A percentile compares a stretch with the other conserved stretches of the same genome.
phyloP scores from a whole-genome alignment of 495 filamentous ascomycete species.

The Talaromyces thailandensis region DNA sequence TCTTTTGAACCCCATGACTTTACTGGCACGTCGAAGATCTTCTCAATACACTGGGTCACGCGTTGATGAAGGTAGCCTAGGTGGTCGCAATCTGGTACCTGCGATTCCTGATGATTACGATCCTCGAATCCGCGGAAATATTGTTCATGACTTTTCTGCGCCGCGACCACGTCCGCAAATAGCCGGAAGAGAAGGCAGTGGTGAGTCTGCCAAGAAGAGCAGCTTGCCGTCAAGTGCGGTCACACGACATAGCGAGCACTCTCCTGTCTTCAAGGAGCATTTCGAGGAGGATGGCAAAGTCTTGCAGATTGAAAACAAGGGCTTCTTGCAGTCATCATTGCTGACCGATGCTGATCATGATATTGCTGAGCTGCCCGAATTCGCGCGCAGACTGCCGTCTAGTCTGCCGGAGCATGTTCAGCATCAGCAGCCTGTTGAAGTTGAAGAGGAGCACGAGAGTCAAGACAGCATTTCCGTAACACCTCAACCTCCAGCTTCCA shows the following conservation, averaged over 20 bases:
- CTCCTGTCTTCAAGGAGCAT: conserved; percentile 58
- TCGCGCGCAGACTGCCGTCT: conserved; percentile 42
- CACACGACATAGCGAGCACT: conserved; percentile 39
- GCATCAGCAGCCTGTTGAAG: conserved; percentile 3
- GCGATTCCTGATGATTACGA: conserved; percentile 67
- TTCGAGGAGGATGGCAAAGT: conserved; percentile 52
- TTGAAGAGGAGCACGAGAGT: not conserved
- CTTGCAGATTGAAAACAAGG: conserved; percentile 41
- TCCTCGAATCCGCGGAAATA: conserved; percentile 73
- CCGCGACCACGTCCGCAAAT: conserved; percentile 52
- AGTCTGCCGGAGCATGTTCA: conserved; percentile 21
- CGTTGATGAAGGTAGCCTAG: conserved; percentile 38
- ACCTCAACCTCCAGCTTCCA: not conserved
- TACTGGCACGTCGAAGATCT: conserved; percentile 50
- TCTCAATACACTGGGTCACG: conserved; percentile 34
- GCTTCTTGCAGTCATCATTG: conserved; percentile 35
- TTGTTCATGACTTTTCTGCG: conserved; percentile 85
- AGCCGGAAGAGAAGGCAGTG: conserved; percentile 8
- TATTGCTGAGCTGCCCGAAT: conserved; percentile 33
- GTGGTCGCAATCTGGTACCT: conserved; percentile 43
- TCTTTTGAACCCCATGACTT: conserved; percentile 58
- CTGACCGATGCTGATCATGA: conserved; percentile 31
- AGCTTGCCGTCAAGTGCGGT: conserved; percentile 18
- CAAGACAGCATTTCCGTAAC: conserved; percentile 7
- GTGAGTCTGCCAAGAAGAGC: conserved; percentile 1